These are phyloP conservation scores for Magnusiomyces tetraspermus DNA, from an alignment of 1,139 yeast species.

Conservation along the genomic window DNA sequence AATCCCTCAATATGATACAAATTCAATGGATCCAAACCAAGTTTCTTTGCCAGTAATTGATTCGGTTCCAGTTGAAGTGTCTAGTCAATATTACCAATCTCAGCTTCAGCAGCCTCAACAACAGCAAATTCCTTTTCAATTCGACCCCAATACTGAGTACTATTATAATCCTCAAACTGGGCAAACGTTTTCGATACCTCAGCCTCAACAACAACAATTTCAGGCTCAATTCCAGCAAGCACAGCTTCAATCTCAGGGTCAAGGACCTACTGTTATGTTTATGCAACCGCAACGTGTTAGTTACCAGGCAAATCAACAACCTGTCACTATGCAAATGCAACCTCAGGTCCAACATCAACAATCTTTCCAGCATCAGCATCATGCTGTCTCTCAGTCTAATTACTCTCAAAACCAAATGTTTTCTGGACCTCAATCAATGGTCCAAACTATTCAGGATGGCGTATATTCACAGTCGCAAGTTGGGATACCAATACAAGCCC, in stretches of 20 bases:
- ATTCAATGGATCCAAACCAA: background rate
- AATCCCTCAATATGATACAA: background rate
- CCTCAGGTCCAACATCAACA: conserved; percentile 4
- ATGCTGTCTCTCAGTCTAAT: background rate
- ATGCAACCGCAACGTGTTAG: background rate
- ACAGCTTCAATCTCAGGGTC: background rate
- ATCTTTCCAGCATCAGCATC: background rate
- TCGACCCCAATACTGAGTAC: background rate
- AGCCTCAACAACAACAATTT: background rate
- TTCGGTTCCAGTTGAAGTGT: background rate
- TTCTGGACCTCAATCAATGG: background rate
- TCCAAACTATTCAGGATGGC: background rate
- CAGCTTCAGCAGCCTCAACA: background rate
- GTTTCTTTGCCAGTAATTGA: background rate
- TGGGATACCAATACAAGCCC: background rate
- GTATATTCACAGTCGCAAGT: background rate
- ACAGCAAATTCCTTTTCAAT: background rate
- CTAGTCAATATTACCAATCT: background rate
- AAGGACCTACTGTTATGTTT: background rate
- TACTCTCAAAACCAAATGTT: background rate
- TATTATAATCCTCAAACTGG: conserved; percentile 1
- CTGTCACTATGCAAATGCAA: conserved; percentile 1
- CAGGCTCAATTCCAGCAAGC: background rate
- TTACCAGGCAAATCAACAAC: background rate
- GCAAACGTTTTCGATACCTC: background rate